Conservation (phyloP, 2,329 filamentous ascomycete species). For the Coniochaeta pulveracea region DNA sequence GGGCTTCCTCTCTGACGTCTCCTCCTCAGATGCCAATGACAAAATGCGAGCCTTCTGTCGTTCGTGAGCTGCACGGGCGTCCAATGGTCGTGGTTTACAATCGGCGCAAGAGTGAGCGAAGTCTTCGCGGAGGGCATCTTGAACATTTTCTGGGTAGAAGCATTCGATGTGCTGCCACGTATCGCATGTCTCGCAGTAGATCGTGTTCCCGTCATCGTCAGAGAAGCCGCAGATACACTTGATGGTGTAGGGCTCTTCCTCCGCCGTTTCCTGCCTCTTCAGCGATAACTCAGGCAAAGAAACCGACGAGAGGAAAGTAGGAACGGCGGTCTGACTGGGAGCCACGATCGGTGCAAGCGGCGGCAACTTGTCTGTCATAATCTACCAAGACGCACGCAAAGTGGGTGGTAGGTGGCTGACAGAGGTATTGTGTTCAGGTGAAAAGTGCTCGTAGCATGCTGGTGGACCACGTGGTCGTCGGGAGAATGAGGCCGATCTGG, state of each 20-base stretch:
- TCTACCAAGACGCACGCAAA: slow-evolving; percentile 36
- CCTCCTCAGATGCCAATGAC: slow-evolving; percentile 28
- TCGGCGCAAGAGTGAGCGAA: slow-evolving; percentile 81
- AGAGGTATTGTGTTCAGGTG: slow-evolving; percentile 34
- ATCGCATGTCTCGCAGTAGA: slow-evolving; percentile 90
- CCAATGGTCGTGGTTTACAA: slow-evolving; percentile 68
- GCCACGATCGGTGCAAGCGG: slow-evolving; percentile 41
- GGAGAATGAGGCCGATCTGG: slow-evolving; percentile 6
- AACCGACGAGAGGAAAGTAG: slow-evolving; percentile 24
- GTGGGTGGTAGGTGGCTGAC: slow-evolving; percentile 18
- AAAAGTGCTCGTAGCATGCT: slow-evolving; percentile 47
- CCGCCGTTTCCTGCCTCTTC: slow-evolving; percentile 42
- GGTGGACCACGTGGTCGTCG: slow-evolving; percentile 22
- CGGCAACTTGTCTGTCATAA: slow-evolving; percentile 51
- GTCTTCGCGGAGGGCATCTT: slow-evolving; percentile 58
- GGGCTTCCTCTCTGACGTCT: slow-evolving; percentile 54
- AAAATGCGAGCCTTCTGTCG: slow-evolving; percentile 53
- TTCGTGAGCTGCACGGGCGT: slow-evolving; percentile 64
- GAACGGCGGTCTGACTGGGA: slow-evolving; percentile 37
- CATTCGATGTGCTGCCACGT: slow-evolving; percentile 98
- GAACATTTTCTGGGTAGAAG: slow-evolving; percentile 70
- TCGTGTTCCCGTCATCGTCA: slow-evolving; percentile 95
- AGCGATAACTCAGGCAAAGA: slow-evolving; percentile 26
- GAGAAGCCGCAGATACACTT: slow-evolving; percentile 93
- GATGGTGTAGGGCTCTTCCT: slow-evolving; percentile 84